Conservation (phyloP, 495 filamentous ascomycete species). For the Penicillium angulare region DNA sequence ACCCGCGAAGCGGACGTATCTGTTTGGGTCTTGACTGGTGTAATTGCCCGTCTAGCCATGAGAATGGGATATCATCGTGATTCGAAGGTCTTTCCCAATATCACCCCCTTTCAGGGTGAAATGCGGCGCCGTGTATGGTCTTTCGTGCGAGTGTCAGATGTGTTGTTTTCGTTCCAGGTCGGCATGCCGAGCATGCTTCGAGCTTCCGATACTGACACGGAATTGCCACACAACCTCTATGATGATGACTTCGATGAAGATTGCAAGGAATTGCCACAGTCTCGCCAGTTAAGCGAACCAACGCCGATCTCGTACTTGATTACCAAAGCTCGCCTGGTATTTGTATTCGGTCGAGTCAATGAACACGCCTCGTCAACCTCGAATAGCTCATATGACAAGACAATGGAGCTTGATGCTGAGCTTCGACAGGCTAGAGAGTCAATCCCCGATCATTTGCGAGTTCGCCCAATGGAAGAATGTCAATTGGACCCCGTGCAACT, state of each 20-base stretch:
- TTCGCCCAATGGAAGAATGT: slow-evolving; percentile 75
- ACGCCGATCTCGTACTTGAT: slow-evolving; percentile 91
- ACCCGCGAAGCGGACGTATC: slow-evolving; percentile 78
- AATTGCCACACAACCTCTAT: slow-evolving; percentile 84
- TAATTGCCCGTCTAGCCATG: slow-evolving; percentile 83
- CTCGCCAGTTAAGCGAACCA: slow-evolving; percentile 70
- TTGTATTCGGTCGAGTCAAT: slow-evolving; percentile 60
- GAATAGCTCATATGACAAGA: slow-evolving; percentile 72
- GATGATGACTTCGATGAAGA: slow-evolving; percentile 90
- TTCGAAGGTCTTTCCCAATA: slow-evolving; percentile 74
- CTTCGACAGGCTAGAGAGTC: slow-evolving; percentile 68
- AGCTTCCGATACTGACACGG: slow-evolving; percentile 76
- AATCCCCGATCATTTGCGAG: slow-evolving; percentile 74
- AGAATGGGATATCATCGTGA: slow-evolving; percentile 96
- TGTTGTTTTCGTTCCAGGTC: slow-evolving; percentile 87
- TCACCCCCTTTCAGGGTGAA: slow-evolving; percentile 86
- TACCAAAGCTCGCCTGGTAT: slow-evolving; percentile 65
- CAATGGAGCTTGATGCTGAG: slow-evolving; percentile 75
- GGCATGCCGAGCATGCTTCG: slow-evolving; percentile 90
- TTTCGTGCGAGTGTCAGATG: slow-evolving; percentile 75
- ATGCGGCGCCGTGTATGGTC: slow-evolving; percentile 90
- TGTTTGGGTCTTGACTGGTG: slow-evolving; percentile 76
- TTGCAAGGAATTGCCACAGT: slow-evolving; percentile 70
- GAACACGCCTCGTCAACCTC: slow-evolving; percentile 46
- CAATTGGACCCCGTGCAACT: slow-evolving; percentile 72